Evolutionary conservation across 2,329 filamentous ascomycete species (phyloP), one percentile per base, ranked within the genome.

Genomic region (Colletotrichum sp.): DNA sequence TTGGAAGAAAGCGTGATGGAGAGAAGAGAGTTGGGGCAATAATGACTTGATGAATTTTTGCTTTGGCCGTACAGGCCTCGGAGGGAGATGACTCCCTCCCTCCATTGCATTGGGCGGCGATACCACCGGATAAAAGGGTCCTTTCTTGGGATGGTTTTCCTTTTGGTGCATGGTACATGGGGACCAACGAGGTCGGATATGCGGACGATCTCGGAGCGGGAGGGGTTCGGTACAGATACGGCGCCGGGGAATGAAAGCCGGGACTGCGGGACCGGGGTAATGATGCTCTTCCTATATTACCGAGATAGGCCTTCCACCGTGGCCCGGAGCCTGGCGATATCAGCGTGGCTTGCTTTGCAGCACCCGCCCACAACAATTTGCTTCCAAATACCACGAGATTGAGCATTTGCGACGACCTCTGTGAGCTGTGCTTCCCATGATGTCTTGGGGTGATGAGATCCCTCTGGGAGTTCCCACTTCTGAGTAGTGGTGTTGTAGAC

Each of bases 401-500:
- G 79, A 4, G 87, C 84, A 7, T 80, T 78, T 27, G 79, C 79
- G 7, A 90, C 88, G 1, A 87, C 83, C 1, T 83, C 74, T 5
- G 84, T 83, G 2, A 91, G 82, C 69, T 87, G 85, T 2, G 79
- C 78, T 72, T 90, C 89, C 89, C 89, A 91, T 0, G 87, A 82
- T 0, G 78, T 78, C 77, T 77, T 72, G 8, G 79, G 76, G 11
- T 79, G 76, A 8, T 68, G 39, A 5, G 71, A 77, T 2, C 79
- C 81, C n/a, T 82, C 79, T 0, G 85, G 85, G 2, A 85, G 72
- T 77, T 89, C 89, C 93, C 93, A 94, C 68, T 83, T 85, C 79
- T 93, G 90, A 8, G 91, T 92, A 0, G 82, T 84, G 2, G 92
- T 93, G 81, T 94, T 91, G 83, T 94, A 94, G 1, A 92, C 88